Percentiles rank a stretch among this genome's conserved stretches.
phyloP scores from a whole-genome alignment of 2,329 filamentous ascomycete genomes.

The Cladosporium sp. region DNA sequence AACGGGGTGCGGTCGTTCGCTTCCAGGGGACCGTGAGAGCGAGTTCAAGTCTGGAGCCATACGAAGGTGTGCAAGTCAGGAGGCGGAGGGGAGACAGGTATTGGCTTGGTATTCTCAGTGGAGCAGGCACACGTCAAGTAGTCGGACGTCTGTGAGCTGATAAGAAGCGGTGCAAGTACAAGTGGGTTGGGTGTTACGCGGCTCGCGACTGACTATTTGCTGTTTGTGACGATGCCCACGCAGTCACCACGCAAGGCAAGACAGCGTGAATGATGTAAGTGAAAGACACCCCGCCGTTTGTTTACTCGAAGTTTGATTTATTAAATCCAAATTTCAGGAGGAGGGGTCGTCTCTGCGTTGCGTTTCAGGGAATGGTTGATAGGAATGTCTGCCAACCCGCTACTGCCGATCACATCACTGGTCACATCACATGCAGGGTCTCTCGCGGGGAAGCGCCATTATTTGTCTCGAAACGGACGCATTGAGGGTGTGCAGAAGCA shows the following conservation, averaged over 20 bases:
- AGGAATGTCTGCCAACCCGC: conserved; percentile 4
- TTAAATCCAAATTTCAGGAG: background rate
- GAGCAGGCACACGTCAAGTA: background rate
- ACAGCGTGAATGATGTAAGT: background rate
- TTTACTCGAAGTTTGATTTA: background rate
- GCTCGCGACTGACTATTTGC: conserved; percentile 2
- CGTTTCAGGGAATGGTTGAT: conserved; percentile 4
- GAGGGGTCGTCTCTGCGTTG: background rate
- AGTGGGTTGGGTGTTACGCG: background rate
- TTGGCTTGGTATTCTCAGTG: background rate
- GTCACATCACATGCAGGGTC: conserved; percentile 1
- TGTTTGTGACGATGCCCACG: background rate
- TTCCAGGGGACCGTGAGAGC: conserved; percentile 36
- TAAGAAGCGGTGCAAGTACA: conserved; percentile 1
- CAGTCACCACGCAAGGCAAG: background rate
- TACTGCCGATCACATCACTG: conserved; percentile 7
- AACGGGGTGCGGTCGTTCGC: conserved; percentile 31
- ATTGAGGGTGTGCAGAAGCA: background rate
- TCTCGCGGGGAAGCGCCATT: background rate
- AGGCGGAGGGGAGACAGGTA: background rate
- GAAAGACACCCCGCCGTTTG: background rate
- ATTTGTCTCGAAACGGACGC: background rate
- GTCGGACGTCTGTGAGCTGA: background rate
- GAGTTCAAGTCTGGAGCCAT: conserved; percentile 51
- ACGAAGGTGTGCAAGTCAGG: background rate